Base-by-base conservation (phyloP, 202 grass and related monocot genomes). In the Schoenoplectus triqueter region DNA sequence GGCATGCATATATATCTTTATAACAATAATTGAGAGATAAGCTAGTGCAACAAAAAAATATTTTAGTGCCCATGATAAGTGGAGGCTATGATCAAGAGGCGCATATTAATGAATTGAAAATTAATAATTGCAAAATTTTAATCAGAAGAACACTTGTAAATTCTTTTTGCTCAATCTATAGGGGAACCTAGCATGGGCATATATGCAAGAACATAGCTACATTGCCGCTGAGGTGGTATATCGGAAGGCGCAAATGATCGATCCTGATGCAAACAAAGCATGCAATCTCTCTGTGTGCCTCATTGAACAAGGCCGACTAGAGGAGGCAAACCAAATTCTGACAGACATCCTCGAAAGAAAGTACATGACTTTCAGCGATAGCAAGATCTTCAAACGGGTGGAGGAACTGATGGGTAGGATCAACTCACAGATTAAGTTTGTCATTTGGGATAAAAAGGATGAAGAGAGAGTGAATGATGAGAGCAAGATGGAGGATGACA, bases 101-200 rank as follows among this genome's bases (percentile, higher is more conserved):
- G 3, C 69, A 47, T 7, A 18, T 71, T 1, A 48, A 19, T 10
- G 69, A 72, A 9, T 46, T 17, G 5, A 19, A 10, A 52, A 52
- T 21, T 22, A 10, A 51, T 6, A 51, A 21, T 73, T 52, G 70
- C 46, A 73, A 73, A 15, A 17, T 2, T 21, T 10, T 68, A 3
- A 68, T 22, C 8, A 74, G 18, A 74, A 50, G 2, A 18, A 17
- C 51, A 62, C 6, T 15, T 20, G 0, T 55, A 6, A 15, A n/a
- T 14, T 20, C 52, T 85, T 54, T 42, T 1, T 21, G 15, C 17
- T 17, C 8, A 3, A 59, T 44, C 2, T 3, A 7, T 86, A 97
- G 94, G 93, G 96, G 2, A 99, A 99, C 73, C 85, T 99, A 0
- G 96, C 91, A 2, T 99, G 96, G 96, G 96, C 96, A 61, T 99